Percentiles rank a stretch among this genome's conserved stretches.
Conservation (phyloP, 2,329 filamentous ascomycete species). For the Chaetomiaceae sp. region DNA sequence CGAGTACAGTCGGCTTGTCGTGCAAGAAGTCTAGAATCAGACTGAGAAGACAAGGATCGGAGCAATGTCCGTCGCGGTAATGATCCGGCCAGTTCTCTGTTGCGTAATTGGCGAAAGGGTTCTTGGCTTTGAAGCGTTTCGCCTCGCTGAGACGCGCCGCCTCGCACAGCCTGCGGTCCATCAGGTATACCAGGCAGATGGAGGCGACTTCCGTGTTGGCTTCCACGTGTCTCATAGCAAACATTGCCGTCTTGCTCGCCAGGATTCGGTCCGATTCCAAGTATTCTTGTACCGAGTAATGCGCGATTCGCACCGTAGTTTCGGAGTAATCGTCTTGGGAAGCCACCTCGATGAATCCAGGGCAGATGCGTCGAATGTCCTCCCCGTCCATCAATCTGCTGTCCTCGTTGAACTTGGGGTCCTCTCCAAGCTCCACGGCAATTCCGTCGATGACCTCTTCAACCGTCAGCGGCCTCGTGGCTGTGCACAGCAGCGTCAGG, state of each 20-base stretch:
- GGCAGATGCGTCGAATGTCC: conserved; percentile 17
- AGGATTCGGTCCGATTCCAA: conserved; percentile 15
- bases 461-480: conserved; percentile 10
- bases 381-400: conserved; percentile 7
- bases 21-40: neutral
- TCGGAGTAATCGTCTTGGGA: neutral
- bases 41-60: neutral
- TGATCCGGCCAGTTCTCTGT: neutral
- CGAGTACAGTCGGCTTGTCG: neutral
- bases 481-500: conserved; percentile 15
- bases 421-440: conserved; percentile 18
- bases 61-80: neutral
- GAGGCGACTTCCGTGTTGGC: conserved; percentile 16
- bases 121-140: neutral
- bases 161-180: conserved; percentile 1
- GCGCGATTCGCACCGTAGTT: conserved; percentile 14
- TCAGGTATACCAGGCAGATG: conserved; percentile 17
- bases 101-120: neutral
- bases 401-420: conserved; percentile 15
- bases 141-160: neutral
- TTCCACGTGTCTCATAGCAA: conserved; percentile 1
- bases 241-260: neutral
- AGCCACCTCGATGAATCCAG: conserved; percentile 16
- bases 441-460: conserved; percentile 19
- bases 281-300: conserved; percentile 20